Evolutionary conservation across 1,284 basidiomycete genomes (phyloP).

Genomic region (Leccinum solheimii): DNA sequence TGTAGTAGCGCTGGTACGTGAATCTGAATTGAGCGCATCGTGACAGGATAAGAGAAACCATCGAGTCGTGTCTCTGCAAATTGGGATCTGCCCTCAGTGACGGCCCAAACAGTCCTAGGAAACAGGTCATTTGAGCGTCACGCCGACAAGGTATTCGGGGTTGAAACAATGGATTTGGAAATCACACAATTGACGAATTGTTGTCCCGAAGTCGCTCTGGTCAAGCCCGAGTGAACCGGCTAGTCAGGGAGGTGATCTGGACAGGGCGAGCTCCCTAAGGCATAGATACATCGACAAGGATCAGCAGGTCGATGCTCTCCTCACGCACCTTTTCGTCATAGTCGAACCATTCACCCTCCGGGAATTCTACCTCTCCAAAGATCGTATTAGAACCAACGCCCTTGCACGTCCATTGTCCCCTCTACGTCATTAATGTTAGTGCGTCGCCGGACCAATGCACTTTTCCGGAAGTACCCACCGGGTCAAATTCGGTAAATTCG

Average conservation of each 20-base stretch:
- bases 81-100: neutral
- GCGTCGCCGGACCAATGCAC: neutral
- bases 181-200: neutral
- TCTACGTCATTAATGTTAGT: constrained; percentile 11
- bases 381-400: constrained; percentile 52
- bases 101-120: neutral
- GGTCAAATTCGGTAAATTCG: constrained; percentile 73
- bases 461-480: constrained; percentile 42
- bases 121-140: neutral
- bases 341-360: constrained; percentile 72
- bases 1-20: constrained; percentile 36
- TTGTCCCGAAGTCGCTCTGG: neutral
- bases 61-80: neutral
- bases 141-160: neutral
- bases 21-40: constrained; percentile 20
- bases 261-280: constrained; percentile 63
- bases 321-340: constrained; percentile 75
- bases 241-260: constrained; percentile 59
- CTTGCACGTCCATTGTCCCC: constrained; percentile 70
- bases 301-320: neutral
- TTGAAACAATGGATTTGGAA: neutral
- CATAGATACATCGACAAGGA: neutral
- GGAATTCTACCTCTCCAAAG: constrained; percentile 65
- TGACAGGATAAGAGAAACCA: neutral
- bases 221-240: constrained; percentile 65